Base-by-base conservation (phyloP, 805 yeast species). In the Lipomyces oligophaga region DNA sequence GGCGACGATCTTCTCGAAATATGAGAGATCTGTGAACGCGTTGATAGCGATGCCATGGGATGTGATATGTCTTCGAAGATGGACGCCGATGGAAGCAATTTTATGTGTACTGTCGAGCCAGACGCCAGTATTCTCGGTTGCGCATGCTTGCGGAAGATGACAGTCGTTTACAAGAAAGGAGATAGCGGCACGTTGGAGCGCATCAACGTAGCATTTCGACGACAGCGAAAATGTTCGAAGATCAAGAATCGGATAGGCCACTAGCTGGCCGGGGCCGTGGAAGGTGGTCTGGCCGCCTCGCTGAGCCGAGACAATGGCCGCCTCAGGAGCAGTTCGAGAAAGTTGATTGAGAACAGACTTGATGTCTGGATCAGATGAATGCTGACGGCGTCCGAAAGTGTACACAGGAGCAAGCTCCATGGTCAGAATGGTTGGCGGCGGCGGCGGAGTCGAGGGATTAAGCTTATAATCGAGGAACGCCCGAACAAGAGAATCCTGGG, bases 221-320 rank as follows among this genome's bases (percentile, higher is more conserved):
- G 81, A 71, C 38, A 84, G 67, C 40, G 70, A 25, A 58, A 84
- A 83, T 26, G 76, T 73, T 53, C 75, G 73, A 43, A 93, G 68
- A 63, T 93, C 89, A 25, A 85, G 43, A 1, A 93, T 74, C 8
- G 93, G 81, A 61, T 90, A 93, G 4, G 86, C 79, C 1, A 89
- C 96, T 31, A 87, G 62, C 65, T 93, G 99, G 0, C 98, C 98
- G 1, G 93, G 84, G 0, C 97, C 97, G 67, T 93, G 99, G 72
- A 85, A 93, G 0, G 98, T 93, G 1, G 93, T 79, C 63, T 93
- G 95, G 0, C 99, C 99, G 13, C 99, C 99, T 52, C 99, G 71
- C 43, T 79, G 79, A 0, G 93, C 76, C 58, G 85, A 90, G n/a
- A 81, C 75, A 60, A 79, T 85, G 25, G 73, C 72, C 13, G 88